Conservation (phyloP, 176 grass and related monocot species). For the Panicum miliaceum region DNA sequence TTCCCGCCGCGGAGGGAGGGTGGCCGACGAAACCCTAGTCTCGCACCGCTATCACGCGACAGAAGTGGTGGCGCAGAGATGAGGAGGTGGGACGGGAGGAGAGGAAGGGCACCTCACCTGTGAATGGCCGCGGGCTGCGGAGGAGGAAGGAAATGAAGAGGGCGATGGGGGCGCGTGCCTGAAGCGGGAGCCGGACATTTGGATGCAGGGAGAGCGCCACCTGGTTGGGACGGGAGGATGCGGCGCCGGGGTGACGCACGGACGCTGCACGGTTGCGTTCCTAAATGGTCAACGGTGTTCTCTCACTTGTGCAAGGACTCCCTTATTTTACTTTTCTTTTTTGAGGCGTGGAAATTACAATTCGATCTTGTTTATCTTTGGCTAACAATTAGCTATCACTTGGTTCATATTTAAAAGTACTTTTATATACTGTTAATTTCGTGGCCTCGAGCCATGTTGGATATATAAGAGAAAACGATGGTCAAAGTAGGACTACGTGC, state of each 20-base stretch:
- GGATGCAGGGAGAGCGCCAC: slow-evolving; percentile 27
- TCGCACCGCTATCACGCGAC: neutral
- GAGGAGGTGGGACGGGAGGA: neutral
- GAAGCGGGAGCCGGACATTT: slow-evolving; percentile 40
- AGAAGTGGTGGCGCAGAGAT: slow-evolving; percentile 8
- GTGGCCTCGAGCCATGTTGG: too few relatives aligned
- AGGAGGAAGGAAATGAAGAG: neutral
- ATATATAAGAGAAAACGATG: too few relatives aligned
- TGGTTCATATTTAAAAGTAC: too few relatives aligned
- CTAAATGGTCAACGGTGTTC: too few relatives aligned
- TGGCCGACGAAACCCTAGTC: slow-evolving; percentile 31
- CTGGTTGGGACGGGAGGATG: neutral
- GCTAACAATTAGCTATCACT: too few relatives aligned
- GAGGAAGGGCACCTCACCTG: slow-evolving; percentile 2
- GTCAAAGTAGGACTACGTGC: too few relatives aligned
- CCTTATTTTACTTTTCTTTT: too few relatives aligned
- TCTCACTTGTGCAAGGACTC: too few relatives aligned
- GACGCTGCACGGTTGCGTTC: too few relatives aligned
- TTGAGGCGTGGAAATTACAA: too few relatives aligned
- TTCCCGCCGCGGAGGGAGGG: neutral
- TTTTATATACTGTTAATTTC: too few relatives aligned
- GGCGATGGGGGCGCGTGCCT: neutral
- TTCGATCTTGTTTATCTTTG: too few relatives aligned
- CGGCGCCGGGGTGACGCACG: neutral
- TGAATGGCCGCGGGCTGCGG: slow-evolving; percentile 52